A percentile compares a stretch with the other conserved stretches of the same genome.
phyloP scores from a whole-genome alignment of 2,329 filamentous ascomycete species.

The Aspergillus ruber region DNA sequence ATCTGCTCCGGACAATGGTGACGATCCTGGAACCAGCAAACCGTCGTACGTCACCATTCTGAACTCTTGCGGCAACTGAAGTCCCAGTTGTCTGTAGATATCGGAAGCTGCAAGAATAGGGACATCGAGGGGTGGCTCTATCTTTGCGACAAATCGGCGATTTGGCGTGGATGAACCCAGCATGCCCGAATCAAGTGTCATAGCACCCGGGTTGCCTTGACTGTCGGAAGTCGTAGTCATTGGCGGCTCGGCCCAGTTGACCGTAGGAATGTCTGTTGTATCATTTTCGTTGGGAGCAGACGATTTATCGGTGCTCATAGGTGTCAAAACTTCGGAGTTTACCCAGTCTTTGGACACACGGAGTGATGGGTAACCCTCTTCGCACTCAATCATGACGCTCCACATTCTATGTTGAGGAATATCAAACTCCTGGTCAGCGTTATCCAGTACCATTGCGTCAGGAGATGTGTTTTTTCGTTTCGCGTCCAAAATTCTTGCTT shows the following conservation, averaged over 20 bases:
- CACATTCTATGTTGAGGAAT: slow-evolving; percentile 23
- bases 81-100: slow-evolving; percentile 35
- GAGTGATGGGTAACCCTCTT: slow-evolving; percentile 40
- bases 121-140: slow-evolving; percentile 38
- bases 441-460: slow-evolving; percentile 30
- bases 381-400: slow-evolving; percentile 38
- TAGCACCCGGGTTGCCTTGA: slow-evolving; percentile 26
- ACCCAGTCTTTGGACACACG: slow-evolving; percentile 41
- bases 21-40: slow-evolving; percentile 30
- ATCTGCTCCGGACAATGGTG: slow-evolving; percentile 13
- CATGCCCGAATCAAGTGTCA: slow-evolving; percentile 34
- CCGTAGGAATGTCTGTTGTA: slow-evolving; percentile 20
- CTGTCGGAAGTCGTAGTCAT: slow-evolving; percentile 28
- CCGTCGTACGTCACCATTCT: slow-evolving; percentile 35
- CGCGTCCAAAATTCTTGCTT: slow-evolving; percentile 27
- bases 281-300: slow-evolving; percentile 14
- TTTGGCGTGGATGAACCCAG: slow-evolving; percentile 33
- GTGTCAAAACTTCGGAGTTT: slow-evolving; percentile 27
- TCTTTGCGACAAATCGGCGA: slow-evolving; percentile 38
- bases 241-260: slow-evolving; percentile 37
- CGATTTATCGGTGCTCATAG: slow-evolving; percentile 18
- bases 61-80: slow-evolving; percentile 35
- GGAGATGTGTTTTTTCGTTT: slow-evolving; percentile 18
- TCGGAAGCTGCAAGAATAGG: slow-evolving; percentile 36
- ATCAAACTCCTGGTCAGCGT: slow-evolving; percentile 11